Conservation (phyloP, 176 grass and related monocot genomes). For the Paspalum notatum region DNA sequence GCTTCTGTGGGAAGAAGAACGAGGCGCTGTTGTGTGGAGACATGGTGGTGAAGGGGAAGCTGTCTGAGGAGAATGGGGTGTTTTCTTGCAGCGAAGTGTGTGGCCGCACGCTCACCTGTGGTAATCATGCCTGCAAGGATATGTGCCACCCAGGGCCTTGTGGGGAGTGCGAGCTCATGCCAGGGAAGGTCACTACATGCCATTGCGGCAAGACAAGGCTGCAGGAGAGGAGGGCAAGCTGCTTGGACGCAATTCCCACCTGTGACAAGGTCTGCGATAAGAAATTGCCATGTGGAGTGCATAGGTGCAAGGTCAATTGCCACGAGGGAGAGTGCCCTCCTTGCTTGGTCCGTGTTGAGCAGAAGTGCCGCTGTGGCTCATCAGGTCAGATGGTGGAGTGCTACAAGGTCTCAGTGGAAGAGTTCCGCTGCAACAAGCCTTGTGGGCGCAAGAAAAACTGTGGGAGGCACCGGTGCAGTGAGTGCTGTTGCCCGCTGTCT, state of each 20-base stretch:
- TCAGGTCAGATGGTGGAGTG: slow-evolving; percentile 72
- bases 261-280: slow-evolving; percentile 77
- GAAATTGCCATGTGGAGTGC: slow-evolving; percentile 64
- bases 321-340: slow-evolving; percentile 74
- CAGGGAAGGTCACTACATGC: slow-evolving; percentile 71
- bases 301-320: slow-evolving; percentile 77
- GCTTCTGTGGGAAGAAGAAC: slow-evolving; percentile 78
- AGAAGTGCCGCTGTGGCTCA: slow-evolving; percentile 80
- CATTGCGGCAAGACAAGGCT: slow-evolving; percentile 78
- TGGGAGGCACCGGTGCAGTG: slow-evolving; percentile 88
- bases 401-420: slow-evolving; percentile 58
- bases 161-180: slow-evolving; percentile 67
- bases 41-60: slow-evolving; percentile 64
- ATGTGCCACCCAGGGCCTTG: slow-evolving; percentile 83
- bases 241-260: slow-evolving; percentile 77
- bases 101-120: slow-evolving; percentile 54
- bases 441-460: slow-evolving; percentile 95
- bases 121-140: slow-evolving; percentile 72
- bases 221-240: slow-evolving; percentile 61
- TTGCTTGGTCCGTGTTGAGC: slow-evolving; percentile 72
- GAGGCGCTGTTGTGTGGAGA: slow-evolving; percentile 79
- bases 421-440: slow-evolving; percentile 69
- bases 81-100: slow-evolving; percentile 74
- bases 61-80: slow-evolving; percentile 55
- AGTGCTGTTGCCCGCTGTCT: slow-evolving; percentile 76